Base-by-base conservation (phyloP, 2,329 filamentous ascomycete species). In the Stenocarpella maydis region DNA sequence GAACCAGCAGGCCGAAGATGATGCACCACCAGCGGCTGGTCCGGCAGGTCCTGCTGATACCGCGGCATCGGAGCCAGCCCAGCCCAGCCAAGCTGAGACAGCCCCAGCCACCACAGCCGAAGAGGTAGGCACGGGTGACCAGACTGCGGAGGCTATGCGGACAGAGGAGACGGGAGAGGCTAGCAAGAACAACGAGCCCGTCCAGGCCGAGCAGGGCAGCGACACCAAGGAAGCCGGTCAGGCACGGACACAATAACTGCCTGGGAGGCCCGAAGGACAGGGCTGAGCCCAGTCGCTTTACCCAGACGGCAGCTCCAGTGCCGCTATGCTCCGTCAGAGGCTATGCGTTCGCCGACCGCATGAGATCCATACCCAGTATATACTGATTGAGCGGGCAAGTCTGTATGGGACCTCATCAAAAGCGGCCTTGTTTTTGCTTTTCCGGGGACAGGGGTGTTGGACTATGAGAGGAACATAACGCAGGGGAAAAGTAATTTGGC, bases 1-100 rank as follows among this genome's bases (percentile, higher is more conserved):
- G 45, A 69, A 49, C 43, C 61, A 53, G 28, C 70, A 71, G 28
- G 70, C 64, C 4, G 70, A 71, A 65, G 70, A 71, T 31, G 70
- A 71, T 14, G 37, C 28, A 39, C 70, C 67, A 26, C 50, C 69
- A 6, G 49, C 63, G 12, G 53, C 70, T 50, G 34, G 53, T 17
- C 63, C 64, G 0, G 24, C 54, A 37, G 15, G 14, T 39, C 19
- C 43, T 24, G 8, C 52, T 45, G 63, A 37, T 1, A 49, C 12
- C 14, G 43, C 19, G 28, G 19, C 28, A 26, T 15, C 43, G 2
- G 43, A 63, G 43, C n/a, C 28, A 37, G 28, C 28, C 31, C 43
- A 24, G n/a, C 19, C 28, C 19, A 28, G 7, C 28, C 43, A 37
- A 24, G 15, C 28, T n/a, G 31, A 63, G 43, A 6, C 28, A 24